Percentiles rank a stretch among this genome's conserved stretches.
Conservation (phyloP, 306 rosid genomes). For the Pterocarpus macrocarpus region DNA sequence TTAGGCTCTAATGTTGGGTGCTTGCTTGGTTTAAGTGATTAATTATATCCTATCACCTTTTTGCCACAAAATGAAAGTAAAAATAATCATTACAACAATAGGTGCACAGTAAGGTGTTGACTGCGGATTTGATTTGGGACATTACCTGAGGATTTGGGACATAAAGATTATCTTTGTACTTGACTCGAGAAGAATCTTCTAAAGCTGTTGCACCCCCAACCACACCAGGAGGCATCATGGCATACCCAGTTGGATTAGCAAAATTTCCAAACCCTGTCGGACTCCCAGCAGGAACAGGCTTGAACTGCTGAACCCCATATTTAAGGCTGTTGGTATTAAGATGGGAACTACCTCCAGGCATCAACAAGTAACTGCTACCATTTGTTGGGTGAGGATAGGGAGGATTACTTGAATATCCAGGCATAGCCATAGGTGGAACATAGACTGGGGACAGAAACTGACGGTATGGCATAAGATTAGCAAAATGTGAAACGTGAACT, state of each 20-base stretch:
- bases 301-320: constrained; percentile 94
- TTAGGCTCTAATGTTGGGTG: neutral
- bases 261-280: constrained; percentile 90
- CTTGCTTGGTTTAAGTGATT: neutral
- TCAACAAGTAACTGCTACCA: constrained; percentile 87
- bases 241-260: constrained; percentile 82
- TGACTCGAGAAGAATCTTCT: constrained; percentile 92
- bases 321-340: constrained; percentile 84
- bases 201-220: constrained; percentile 83
- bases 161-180: constrained; percentile 92
- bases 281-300: constrained; percentile 88
- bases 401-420: constrained; percentile 85
- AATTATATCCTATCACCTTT: neutral
- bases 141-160: constrained; percentile 95
- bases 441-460: constrained; percentile 91
- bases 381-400: constrained; percentile 92
- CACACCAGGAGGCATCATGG: constrained; percentile 85
- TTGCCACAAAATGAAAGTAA: neutral
- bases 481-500: constrained; percentile 90
- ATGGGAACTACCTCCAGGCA: constrained; percentile 96
- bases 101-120: neutral
- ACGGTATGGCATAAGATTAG: constrained; percentile 92
- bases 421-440: constrained; percentile 98
- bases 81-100: neutral
- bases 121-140: neutral